Percentiles rank a stretch among this genome's conserved stretches.
Evolutionary conservation across 768 basidiomycete genomes (phyloP).

Genomic region (Phylloporus sp.): DNA sequence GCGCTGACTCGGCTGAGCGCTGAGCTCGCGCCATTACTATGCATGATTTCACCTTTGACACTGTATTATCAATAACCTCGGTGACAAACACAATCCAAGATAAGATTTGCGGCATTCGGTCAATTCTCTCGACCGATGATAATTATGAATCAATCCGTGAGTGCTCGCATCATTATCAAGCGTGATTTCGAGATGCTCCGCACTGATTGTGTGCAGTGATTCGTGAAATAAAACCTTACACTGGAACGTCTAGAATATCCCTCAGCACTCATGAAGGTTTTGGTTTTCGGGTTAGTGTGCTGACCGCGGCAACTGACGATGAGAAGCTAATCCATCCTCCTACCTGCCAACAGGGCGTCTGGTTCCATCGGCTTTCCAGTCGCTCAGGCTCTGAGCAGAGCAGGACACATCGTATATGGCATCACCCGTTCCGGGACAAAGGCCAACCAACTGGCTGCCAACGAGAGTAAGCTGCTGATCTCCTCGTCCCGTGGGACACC

Average conservation of each 20-base stretch:
- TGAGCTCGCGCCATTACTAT: not conserved
- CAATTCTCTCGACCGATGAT: not conserved
- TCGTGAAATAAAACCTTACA: no score
- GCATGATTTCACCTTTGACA: not conserved
- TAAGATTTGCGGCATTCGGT: no score
- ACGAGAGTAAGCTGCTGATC: conserved; percentile 21
- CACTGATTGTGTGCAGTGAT: not conserved
- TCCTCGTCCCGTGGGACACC: not conserved
- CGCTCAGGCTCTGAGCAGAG: conserved; percentile 32
- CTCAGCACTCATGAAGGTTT: conserved; percentile 12
- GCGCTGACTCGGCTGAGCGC: no score
- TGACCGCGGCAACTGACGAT: not conserved
- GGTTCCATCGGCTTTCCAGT: conserved; percentile 32
- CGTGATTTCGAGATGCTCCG: not conserved
- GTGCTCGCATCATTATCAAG: not conserved
- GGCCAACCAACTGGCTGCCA: conserved; percentile 19
- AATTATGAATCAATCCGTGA: not conserved
- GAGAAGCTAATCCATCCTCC: not conserved
- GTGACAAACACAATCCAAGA: no score
- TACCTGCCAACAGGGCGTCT: conserved; percentile 23
- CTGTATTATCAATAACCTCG: no score
- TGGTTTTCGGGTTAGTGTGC: conserved; percentile 13
- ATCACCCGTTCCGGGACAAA: conserved; percentile 27
- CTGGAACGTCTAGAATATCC: not conserved
- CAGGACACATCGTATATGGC: conserved; percentile 35